Percentiles rank a stretch among this genome's conserved stretches.
These are phyloP conservation scores for Jaminaea rosea DNA, from an alignment of 1,284 basidiomycete species.

Conservation along the genomic window DNA sequence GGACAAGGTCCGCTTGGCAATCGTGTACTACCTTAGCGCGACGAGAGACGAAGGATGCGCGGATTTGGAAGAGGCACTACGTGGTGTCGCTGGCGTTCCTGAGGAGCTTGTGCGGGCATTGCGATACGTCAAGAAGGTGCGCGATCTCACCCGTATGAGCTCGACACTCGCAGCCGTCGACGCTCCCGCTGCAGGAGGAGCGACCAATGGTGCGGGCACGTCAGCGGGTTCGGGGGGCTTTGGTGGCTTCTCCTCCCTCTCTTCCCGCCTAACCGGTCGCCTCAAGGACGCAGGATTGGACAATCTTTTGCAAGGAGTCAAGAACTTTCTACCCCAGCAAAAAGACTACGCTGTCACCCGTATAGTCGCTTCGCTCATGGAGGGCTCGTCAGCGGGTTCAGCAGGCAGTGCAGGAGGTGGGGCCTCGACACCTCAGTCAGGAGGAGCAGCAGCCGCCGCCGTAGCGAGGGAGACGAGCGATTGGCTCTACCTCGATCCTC, in stretches of 20 bases:
- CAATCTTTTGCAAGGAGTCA: slow-evolving; percentile 91
- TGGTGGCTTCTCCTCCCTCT: slow-evolving; percentile 81
- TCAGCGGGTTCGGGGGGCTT: slow-evolving; percentile 54
- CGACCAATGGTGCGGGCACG: neutral
- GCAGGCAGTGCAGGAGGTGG: slow-evolving; percentile 17
- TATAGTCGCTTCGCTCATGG: slow-evolving; percentile 90
- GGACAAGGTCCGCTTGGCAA: slow-evolving; percentile 85
- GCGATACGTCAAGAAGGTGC: slow-evolving; percentile 72
- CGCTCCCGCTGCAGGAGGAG: slow-evolving; percentile 47
- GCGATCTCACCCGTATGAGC: slow-evolving; percentile 91
- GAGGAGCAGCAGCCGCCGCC: slow-evolving; percentile 49
- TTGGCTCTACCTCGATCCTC: slow-evolving; percentile 84
- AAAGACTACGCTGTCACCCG: slow-evolving; percentile 89
- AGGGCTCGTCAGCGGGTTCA: slow-evolving; percentile 79
- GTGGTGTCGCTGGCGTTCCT: too few relatives aligned
- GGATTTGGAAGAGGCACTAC: too few relatives aligned
- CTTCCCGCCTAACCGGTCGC: slow-evolving; percentile 59
- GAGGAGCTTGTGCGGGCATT: slow-evolving; percentile 31
- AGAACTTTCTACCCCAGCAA: slow-evolving; percentile 91
- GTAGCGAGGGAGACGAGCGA: slow-evolving; percentile 94
- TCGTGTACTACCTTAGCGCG: slow-evolving; percentile 85
- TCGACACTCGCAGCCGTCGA: slow-evolving; percentile 74
- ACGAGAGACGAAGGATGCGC: too few relatives aligned
- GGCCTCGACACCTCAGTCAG: too few relatives aligned
- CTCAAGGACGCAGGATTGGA: slow-evolving; percentile 86